Percentiles rank a stretch among this genome's conserved stretches.
These are phyloP conservation scores for Sphaerostilbella broomeana DNA, from an alignment of 2,329 filamentous ascomycete genomes.

Conservation along the genomic window DNA sequence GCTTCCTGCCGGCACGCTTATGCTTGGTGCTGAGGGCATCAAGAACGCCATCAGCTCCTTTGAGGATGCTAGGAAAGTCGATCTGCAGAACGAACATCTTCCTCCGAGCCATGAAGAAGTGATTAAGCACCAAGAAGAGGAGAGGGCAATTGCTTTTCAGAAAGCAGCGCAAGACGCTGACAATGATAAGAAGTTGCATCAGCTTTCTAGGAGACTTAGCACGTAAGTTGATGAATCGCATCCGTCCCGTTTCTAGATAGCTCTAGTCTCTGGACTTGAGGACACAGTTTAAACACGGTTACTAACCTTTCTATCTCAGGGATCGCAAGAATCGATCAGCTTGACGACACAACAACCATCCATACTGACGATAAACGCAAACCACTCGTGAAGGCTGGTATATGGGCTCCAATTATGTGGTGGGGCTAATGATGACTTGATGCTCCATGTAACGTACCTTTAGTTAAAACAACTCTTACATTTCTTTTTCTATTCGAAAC, in stretches of 20 bases:
- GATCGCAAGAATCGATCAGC: slow-evolving; percentile 23
- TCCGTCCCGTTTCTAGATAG: no score
- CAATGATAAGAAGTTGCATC: slow-evolving; percentile 81
- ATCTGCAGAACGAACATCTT: slow-evolving; percentile 90
- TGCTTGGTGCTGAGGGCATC: slow-evolving; percentile 96
- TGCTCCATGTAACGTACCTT: slow-evolving; percentile 10
- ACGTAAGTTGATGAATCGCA: slow-evolving; percentile 56
- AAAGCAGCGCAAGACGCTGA: slow-evolving; percentile 83
- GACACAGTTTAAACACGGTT: no score
- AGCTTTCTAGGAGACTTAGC: slow-evolving; percentile 85
- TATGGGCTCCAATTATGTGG: slow-evolving; percentile 5
- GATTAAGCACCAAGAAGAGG: slow-evolving; percentile 71
- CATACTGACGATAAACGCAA: slow-evolving; percentile 8
- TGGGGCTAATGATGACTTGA: slow-evolving; percentile 14
- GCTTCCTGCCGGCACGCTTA: slow-evolving; percentile 88
- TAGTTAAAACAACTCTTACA: slow-evolving; percentile 12
- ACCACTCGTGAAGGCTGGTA: no score
- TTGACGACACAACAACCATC: slow-evolving; percentile 1
- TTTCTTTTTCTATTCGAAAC: slow-evolving; percentile 3
- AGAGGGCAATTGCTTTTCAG: slow-evolving; percentile 74
- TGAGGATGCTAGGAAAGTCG: slow-evolving; percentile 93
- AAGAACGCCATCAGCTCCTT: slow-evolving; percentile 97
- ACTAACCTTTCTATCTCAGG: no score
- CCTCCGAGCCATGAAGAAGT: slow-evolving; percentile 93
- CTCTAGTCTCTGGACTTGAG: no score